Base-by-base conservation (phyloP, 2,329 filamentous ascomycete genomes). In the Xylariaceae sp. region DNA sequence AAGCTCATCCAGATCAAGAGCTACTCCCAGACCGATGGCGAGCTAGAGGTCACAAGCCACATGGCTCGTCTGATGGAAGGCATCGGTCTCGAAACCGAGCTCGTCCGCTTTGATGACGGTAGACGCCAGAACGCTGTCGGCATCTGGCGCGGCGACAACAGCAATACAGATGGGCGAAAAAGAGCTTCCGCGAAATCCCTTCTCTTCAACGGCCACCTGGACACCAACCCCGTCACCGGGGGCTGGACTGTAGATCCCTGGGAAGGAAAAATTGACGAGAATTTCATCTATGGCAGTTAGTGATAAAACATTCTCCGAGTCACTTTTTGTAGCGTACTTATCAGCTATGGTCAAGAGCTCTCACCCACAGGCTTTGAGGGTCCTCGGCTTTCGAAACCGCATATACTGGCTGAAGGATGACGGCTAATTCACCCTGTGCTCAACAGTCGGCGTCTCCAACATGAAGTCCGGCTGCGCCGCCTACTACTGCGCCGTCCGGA, bases 401-500 rank as follows among this genome's bases (percentile, higher is more conserved):
- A n/a, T n/a, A n/a, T n/a, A n/a, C n/a, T n/a, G n/a, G n/a, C n/a
- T n/a, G n/a, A n/a, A n/a, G n/a, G n/a, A n/a, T n/a, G n/a, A n/a
- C n/a, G n/a, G n/a, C n/a, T n/a, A n/a, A n/a, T n/a, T n/a, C n/a
- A n/a, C n/a, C n/a, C n/a, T n/a, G n/a, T n/a, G n/a, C n/a, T n/a
- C n/a, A n/a, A n/a, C n/a, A n/a, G n/a, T 57, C 33, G 55, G 55
- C 19, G 55, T 59, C 41, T 55, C 51, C 36, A 57, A 57, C 44
- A 59, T 59, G 55, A 59, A 59, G 34, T 52, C 54, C 3, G 56
- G 56, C 18, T 59, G 54, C 39, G 56, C 56, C 1, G 56, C 55
- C 22, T 57, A 56, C 44, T 57, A 44, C 38, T 54, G 53, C 38
- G 53, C 53, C 4, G 55, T 56, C n/a, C 43, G 55, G 29, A 41